Percentiles rank a stretch among this genome's conserved stretches.
phyloP scores from a whole-genome alignment of 306 rosid genomes.

The Aeschynomene evenia region DNA sequence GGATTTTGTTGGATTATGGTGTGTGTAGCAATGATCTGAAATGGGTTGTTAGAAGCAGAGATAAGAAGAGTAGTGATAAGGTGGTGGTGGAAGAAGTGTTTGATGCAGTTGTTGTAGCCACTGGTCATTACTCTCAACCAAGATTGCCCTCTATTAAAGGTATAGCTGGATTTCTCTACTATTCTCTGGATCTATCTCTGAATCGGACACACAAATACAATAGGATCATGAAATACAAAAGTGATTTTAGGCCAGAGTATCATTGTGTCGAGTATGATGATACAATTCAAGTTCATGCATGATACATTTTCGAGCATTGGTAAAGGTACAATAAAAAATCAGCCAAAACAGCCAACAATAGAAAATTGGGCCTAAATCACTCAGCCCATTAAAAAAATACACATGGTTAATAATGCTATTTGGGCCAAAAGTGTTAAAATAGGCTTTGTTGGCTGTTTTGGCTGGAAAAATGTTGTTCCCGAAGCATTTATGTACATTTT shows the following conservation, averaged over 20 bases:
- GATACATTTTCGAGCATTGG: too few species aligned
- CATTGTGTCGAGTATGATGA: background rate
- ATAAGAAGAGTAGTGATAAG: constrained; percentile 44
- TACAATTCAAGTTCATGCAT: background rate
- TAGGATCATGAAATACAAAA: background rate
- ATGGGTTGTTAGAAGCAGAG: constrained; percentile 70
- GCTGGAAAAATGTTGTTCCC: too few species aligned
- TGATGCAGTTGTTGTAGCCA: constrained; percentile 91
- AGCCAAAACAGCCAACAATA: too few species aligned
- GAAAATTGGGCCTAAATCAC: too few species aligned
- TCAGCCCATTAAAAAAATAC: too few species aligned
- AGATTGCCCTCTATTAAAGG: constrained; percentile 79
- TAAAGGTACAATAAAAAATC: too few species aligned
- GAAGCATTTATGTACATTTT: too few species aligned
- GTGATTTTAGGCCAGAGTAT: constrained; percentile 22
- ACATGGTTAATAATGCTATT: too few species aligned
- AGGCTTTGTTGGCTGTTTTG: too few species aligned
- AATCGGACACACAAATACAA: background rate
- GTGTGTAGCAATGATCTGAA: constrained; percentile 53
- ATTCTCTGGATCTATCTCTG: background rate
- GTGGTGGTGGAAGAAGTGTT: constrained; percentile 61
- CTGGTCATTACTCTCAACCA: constrained; percentile 87
- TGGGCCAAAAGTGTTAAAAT: too few species aligned
- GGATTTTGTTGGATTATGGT: constrained; percentile 54
- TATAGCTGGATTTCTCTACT: background rate